Percentiles rank a stretch among this genome's conserved stretches.
These are phyloP conservation scores for Clohesyomyces aquaticus DNA, from an alignment of 495 filamentous ascomycete genomes.

Conservation along the genomic window DNA sequence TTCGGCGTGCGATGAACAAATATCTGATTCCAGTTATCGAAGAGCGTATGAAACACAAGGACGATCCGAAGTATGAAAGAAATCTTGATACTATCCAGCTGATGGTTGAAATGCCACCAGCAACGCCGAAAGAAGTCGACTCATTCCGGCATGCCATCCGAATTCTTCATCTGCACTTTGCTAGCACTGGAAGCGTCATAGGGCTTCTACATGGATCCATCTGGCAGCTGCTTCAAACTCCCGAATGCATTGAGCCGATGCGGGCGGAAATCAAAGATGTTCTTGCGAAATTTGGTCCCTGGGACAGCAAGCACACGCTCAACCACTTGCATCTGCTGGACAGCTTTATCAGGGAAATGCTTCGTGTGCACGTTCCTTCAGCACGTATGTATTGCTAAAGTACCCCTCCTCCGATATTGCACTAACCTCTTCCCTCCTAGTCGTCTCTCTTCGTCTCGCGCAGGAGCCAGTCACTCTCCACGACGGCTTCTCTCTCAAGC, in stretches of 20 bases:
- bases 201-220: slow-evolving; percentile 11
- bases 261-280: slow-evolving; percentile 16
- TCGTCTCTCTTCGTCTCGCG: slow-evolving; percentile 11
- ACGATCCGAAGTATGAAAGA: background rate
- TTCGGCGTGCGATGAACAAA: slow-evolving; percentile 11
- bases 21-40: slow-evolving; percentile 20
- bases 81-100: slow-evolving; percentile 19
- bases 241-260: slow-evolving; percentile 12
- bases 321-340: slow-evolving; percentile 22
- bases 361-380: slow-evolving; percentile 14
- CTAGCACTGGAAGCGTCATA: slow-evolving; percentile 14
- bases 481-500: slow-evolving; percentile 9
- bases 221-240: slow-evolving; percentile 20
- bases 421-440: background rate
- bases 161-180: slow-evolving; percentile 19
- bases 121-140: slow-evolving; percentile 10
- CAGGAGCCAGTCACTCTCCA: slow-evolving; percentile 14
- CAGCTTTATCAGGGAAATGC: slow-evolving; percentile 22
- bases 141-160: slow-evolving; percentile 14
- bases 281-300: slow-evolving; percentile 11
- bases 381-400: slow-evolving; percentile 3
- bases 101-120: slow-evolving; percentile 16
- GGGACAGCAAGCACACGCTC: slow-evolving; percentile 24
- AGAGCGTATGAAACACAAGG: slow-evolving; percentile 1
- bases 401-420: background rate